These are phyloP conservation scores for Pleurotus cornucopiae DNA, from an alignment of 768 basidiomycete species.

Conservation along the genomic window DNA sequence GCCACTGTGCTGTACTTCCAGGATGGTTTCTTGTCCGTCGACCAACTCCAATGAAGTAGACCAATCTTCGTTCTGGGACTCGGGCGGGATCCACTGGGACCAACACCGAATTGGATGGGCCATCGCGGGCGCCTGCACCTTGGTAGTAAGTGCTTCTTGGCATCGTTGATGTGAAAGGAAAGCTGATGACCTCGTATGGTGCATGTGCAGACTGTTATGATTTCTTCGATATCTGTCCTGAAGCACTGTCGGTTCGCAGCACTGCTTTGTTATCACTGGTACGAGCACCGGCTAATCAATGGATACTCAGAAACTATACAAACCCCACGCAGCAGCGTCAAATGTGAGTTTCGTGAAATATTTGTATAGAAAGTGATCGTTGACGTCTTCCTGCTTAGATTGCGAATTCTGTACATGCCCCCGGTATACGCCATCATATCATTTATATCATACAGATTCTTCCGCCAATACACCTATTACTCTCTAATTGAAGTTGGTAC, in stretches of 20 bases:
- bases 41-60: conserved; percentile 46
- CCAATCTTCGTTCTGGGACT: conserved; percentile 56
- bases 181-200: neutral
- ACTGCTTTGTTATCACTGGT: neutral
- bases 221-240: conserved; percentile 51
- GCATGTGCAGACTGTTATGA: conserved; percentile 49
- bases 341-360: conserved; percentile 43
- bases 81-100: conserved; percentile 42
- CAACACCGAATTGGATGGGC: conserved; percentile 61
- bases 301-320: conserved; percentile 55
- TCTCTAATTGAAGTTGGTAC: conserved; percentile 41
- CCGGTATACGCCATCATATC: conserved; percentile 78
- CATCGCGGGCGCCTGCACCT: conserved; percentile 51
- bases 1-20: neutral
- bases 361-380: no score
- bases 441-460: conserved; percentile 83
- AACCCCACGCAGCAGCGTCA: conserved; percentile 74
- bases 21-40: conserved; percentile 38
- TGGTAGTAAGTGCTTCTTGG: conserved; percentile 33
- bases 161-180: no score
- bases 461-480: conserved; percentile 63
- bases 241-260: conserved; percentile 59
- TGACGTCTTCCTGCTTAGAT: conserved; percentile 26
- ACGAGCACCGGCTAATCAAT: neutral
- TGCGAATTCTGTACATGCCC: conserved; percentile 85